These are phyloP conservation scores for Apiospora arundinis DNA, from an alignment of 2,329 filamentous ascomycete species.

Conservation along the genomic window DNA sequence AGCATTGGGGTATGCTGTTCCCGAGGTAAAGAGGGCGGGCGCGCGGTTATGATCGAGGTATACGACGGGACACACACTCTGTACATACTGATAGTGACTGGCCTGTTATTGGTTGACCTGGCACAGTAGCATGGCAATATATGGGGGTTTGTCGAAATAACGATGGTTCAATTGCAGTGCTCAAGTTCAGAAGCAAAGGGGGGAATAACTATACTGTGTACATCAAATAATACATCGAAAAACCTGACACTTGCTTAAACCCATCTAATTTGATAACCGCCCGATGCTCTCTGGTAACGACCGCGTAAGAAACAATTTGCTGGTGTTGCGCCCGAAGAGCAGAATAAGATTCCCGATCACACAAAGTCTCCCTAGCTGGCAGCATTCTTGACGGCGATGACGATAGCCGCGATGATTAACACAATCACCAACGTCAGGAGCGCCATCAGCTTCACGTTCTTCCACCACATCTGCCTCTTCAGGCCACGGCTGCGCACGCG, in stretches of 20 bases:
- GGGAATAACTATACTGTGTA: conserved; percentile 6
- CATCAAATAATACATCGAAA: conserved; percentile 12
- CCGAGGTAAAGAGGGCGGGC: conserved; percentile 46
- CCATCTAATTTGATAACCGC: conserved; percentile 9
- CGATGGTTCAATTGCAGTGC: conserved; percentile 10
- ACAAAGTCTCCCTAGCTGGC: not conserved
- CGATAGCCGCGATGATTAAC: conserved; percentile 61
- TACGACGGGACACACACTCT: not conserved
- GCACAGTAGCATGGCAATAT: not conserved
- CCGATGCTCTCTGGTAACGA: not conserved
- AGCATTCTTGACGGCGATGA: conserved; percentile 57
- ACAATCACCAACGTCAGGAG: conserved; percentile 73
- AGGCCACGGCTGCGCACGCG: conserved; percentile 84
- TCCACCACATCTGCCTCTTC: conserved; percentile 98
- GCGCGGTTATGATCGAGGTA: conserved; percentile 23
- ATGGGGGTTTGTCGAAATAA: not conserved
- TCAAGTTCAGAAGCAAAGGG: conserved; percentile 11
- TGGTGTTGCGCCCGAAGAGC: not conserved
- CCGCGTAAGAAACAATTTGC: not conserved
- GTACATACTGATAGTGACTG: not conserved
- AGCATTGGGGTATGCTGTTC: conserved; percentile 67
- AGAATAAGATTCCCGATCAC: not conserved
- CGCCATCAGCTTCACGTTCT: conserved; percentile 95
- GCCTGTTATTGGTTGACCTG: not conserved
- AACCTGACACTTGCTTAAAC: conserved; percentile 11